phyloP scores from a whole-genome alignment of 2,329 filamentous ascomycete species.

The Colletotrichum echinochloae region DNA sequence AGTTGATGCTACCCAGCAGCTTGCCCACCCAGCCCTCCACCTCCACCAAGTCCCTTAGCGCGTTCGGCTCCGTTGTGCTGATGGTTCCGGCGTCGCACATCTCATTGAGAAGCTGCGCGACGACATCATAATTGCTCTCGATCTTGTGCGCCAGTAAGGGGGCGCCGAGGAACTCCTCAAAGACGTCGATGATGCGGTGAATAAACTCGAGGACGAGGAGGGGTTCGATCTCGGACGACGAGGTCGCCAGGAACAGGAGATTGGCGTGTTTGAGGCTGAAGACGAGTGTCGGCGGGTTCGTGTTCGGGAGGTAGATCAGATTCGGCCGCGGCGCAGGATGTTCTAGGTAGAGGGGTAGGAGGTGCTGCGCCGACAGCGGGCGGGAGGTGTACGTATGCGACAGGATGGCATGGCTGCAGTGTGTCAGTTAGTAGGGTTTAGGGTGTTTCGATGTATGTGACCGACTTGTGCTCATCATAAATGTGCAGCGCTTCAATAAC shows the following conservation, averaged over 20 bases:
- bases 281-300: constrained; percentile 86
- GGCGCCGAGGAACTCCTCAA: constrained; percentile 93
- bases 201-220: constrained; percentile 93
- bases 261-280: constrained; percentile 91
- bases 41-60: constrained; percentile 89
- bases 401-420: constrained; percentile 80
- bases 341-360: constrained; percentile 88
- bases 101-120: constrained; percentile 91
- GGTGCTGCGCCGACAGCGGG: constrained; percentile 78
- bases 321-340: constrained; percentile 85
- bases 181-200: constrained; percentile 89
- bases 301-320: constrained; percentile 84
- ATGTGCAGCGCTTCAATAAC: constrained; percentile 96
- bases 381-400: constrained; percentile 89
- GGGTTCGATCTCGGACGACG: constrained; percentile 88
- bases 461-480: constrained; percentile 94
- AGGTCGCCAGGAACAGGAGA: constrained; percentile 85
- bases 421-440: not conserved
- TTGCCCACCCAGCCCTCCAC: constrained; percentile 92
- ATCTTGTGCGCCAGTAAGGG: constrained; percentile 89
- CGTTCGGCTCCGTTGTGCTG: constrained; percentile 92
- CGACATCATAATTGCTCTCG: constrained; percentile 90
- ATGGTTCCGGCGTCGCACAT: constrained; percentile 97
- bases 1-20: constrained; percentile 85
- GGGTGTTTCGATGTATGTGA: constrained; percentile 27